Percentiles rank a stretch among this genome's conserved stretches.
Conservation (phyloP, 1,139 yeast genomes). For the Casaregolazyma suthepensis region DNA sequence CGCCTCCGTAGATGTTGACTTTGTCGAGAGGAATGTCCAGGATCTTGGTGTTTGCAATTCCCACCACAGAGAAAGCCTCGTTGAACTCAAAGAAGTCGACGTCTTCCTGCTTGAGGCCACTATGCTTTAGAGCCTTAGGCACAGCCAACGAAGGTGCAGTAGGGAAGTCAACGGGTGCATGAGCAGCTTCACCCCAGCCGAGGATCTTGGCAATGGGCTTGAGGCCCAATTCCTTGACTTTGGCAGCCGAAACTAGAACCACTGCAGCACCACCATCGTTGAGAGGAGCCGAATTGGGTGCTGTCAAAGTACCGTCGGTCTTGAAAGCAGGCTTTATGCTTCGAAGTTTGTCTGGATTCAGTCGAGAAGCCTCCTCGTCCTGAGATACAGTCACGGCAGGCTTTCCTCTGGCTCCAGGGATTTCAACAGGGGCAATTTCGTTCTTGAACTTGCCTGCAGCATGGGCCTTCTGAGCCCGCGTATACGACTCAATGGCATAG, state of each 20-base stretch:
- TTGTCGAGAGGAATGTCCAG: constrained; percentile 59
- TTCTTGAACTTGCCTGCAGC: constrained; percentile 68
- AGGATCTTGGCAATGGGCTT: constrained; percentile 81
- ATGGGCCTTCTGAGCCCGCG: constrained; percentile 75
- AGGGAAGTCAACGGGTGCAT: constrained; percentile 88
- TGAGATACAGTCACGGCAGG: constrained; percentile 65
- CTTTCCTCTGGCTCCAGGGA: constrained; percentile 89
- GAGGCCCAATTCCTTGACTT: constrained; percentile 75
- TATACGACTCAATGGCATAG: constrained; percentile 82
- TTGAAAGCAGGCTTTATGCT: constrained; percentile 90
- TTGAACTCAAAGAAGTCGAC: constrained; percentile 85
- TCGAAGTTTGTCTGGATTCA: constrained; percentile 68
- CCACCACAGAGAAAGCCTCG: constrained; percentile 96
- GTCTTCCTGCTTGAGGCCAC: constrained; percentile 54
- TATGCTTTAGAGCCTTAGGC: constrained; percentile 92
- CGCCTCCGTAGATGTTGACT: constrained; percentile 95
- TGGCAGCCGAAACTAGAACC: constrained; percentile 72
- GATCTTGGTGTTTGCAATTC: constrained; percentile 79
- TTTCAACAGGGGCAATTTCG: constrained; percentile 81
- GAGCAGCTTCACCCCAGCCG: constrained; percentile 99
- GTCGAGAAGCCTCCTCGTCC: constrained; percentile 76
- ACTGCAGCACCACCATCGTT: constrained; percentile 98
- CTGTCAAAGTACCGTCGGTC: constrained; percentile 83
- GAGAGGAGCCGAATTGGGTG: constrained; percentile 91
- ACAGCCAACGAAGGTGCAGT: constrained; percentile 91